Evolutionary conservation across 2,329 filamentous ascomycete genomes (phyloP).

Genomic region (Exophiala lecanii-corni): DNA sequence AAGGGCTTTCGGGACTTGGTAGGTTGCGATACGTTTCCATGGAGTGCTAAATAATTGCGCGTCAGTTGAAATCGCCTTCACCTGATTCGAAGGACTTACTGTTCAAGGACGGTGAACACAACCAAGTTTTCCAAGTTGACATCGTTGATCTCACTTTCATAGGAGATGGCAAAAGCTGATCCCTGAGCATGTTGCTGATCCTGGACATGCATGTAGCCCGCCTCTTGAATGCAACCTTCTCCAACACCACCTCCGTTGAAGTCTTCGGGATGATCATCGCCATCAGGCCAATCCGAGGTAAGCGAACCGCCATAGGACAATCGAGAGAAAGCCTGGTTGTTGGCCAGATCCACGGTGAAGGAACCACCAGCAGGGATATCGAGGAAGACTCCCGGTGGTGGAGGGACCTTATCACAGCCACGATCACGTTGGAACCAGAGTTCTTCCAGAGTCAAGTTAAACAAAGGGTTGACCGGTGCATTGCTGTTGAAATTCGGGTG

Average conservation of each 20-base stretch:
- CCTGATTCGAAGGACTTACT: slow-evolving; percentile 34
- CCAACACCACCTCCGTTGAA: slow-evolving; percentile 39
- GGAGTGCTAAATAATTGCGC: slow-evolving; percentile 32
- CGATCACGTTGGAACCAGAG: slow-evolving; percentile 52
- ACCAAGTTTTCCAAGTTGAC: slow-evolving; percentile 51
- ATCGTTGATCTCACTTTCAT: slow-evolving; percentile 43
- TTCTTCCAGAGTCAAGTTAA: slow-evolving; percentile 40
- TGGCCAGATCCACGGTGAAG: slow-evolving; percentile 48
- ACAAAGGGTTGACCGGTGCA: slow-evolving; percentile 44
- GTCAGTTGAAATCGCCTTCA: too few species aligned
- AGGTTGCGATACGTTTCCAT: slow-evolving; percentile 37
- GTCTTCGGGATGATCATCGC: slow-evolving; percentile 42
- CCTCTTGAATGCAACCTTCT: slow-evolving; percentile 36
- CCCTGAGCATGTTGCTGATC: slow-evolving; percentile 43
- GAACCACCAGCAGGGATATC: slow-evolving; percentile 46
- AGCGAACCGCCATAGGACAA: slow-evolving; percentile 41
- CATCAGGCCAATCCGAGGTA: slow-evolving; percentile 46
- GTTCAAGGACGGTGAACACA: slow-evolving; percentile 45
- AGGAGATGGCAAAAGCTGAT: slow-evolving; percentile 50
- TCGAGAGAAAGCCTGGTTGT: slow-evolving; percentile 47
- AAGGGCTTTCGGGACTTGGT: slow-evolving; percentile 34
- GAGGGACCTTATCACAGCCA: slow-evolving; percentile 42
- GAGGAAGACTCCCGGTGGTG: slow-evolving; percentile 36
- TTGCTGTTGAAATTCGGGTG: slow-evolving; percentile 43
- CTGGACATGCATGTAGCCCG: slow-evolving; percentile 46